Evolutionary conservation across 768 basidiomycete genomes (phyloP).

Genomic region (Trametes cingulata): DNA sequence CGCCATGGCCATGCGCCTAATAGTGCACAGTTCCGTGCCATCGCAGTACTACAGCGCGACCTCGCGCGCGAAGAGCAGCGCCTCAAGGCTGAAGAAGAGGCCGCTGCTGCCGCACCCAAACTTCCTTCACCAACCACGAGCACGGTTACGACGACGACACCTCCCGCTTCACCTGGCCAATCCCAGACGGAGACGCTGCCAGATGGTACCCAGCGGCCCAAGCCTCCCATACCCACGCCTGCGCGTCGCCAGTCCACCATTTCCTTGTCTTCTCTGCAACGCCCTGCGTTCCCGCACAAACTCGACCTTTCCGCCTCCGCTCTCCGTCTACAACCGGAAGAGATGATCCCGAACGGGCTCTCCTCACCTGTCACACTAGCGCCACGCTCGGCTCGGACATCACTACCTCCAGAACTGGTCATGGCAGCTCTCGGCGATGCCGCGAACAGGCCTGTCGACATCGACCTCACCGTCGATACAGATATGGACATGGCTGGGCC

Average conservation of each 20-base stretch:
- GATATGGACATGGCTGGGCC: conserved; percentile 23
- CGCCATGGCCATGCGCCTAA: not conserved
- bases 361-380: conserved; percentile 82
- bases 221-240: conserved; percentile 30
- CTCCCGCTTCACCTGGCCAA: conserved; percentile 21
- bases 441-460: conserved; percentile 42
- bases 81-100: conserved; percentile 45
- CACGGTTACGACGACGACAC: conserved; percentile 11
- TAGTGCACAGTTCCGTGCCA: conserved; percentile 59
- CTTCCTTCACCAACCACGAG: conserved; percentile 34
- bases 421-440: conserved; percentile 50
- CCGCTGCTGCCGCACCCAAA: conserved; percentile 35
- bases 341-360: conserved; percentile 58
- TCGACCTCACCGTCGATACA: conserved; percentile 56
- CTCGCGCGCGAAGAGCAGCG: conserved; percentile 60
- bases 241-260: conserved; percentile 70
- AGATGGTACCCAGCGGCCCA: conserved; percentile 12
- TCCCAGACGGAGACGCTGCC: conserved; percentile 12
- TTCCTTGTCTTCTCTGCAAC: conserved; percentile 76
- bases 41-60: conserved; percentile 72
- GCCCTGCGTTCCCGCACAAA: conserved; percentile 69
- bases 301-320: conserved; percentile 78
- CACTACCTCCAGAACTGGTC: conserved; percentile 54
- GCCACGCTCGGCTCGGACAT: conserved; percentile 71
- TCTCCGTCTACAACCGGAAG: conserved; percentile 65